Base-by-base conservation (phyloP, 257 asterid genomes). In the Nicotiana tabacum region DNA sequence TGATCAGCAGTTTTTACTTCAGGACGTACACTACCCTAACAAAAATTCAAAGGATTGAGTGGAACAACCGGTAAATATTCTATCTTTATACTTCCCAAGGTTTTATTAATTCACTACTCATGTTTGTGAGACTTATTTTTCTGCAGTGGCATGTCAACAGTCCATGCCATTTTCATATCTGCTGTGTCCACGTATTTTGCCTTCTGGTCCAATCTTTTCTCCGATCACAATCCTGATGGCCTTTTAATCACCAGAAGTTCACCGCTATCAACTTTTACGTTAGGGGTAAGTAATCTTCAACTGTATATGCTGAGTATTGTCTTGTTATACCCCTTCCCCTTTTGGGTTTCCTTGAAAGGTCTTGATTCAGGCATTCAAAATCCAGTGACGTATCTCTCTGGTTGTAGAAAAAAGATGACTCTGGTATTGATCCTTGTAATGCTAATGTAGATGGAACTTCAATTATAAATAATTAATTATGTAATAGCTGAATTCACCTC, bases 91-190 rank as follows among this genome's bases (percentile, higher is more conserved):
- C 24, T 39, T 18, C 65, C 37, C 61, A 62, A 64, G 57, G 82
- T 53, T 58, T 81, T 48, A 79, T 12, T 84, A 83, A 33, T 66
- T 57, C 43, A 82, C 72, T 64, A 80, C 88, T 89, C 85, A 91
- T 53, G 5, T 30, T 88, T 80, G 81, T 79, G 70, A 4, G 67
- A n/a, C 33, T 37, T 68, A 39, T 85, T 86, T 82, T 86, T 66
- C 56, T 90, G 97, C 97, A 96, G 99, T 32, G 95, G 94, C 78
- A 85, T 94, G 77, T 96, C 99, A 87, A 96, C 98, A 37, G 85
- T 93, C 64, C 99, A 96, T 88, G 99, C 99, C 70, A 87, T 96
- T 84, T 93, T 91, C 82, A 91, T 96, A 84, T 87, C 99, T 57
- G 76, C 77, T 60, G 87, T 90, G 87, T 91, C 99, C 72, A 69